phyloP scores from a whole-genome alignment of 2,329 filamentous ascomycete species.

The Aspergillus eucalypticola region DNA sequence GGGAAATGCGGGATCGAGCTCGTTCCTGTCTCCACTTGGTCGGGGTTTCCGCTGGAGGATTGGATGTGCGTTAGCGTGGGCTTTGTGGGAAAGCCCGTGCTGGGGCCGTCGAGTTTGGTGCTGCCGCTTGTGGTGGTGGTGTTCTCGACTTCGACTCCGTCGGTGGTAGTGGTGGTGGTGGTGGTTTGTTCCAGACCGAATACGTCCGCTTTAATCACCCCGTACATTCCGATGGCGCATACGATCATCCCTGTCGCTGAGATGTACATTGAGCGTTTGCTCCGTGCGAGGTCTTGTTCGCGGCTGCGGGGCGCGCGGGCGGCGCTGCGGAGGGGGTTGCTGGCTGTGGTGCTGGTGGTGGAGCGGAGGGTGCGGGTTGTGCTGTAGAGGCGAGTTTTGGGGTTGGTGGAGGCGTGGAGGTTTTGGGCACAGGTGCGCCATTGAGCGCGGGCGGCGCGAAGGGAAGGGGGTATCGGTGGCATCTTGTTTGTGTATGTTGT shows the following conservation, averaged over 20 bases:
- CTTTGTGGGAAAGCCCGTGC: conserved; percentile 34
- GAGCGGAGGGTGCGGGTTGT: conserved; percentile 15
- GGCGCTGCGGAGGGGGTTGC: neutral
- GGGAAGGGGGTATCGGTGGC: conserved; percentile 15
- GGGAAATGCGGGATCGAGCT: conserved; percentile 79
- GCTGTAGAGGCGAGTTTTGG: conserved; percentile 27
- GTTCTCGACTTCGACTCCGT: neutral
- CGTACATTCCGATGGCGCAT: neutral
- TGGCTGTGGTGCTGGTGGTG: neutral
- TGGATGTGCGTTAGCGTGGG: conserved; percentile 39
- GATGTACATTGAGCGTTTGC: neutral
- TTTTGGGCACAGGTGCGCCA: conserved; percentile 32
- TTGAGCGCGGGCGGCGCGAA: conserved; percentile 12
- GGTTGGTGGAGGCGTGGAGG: conserved; percentile 26
- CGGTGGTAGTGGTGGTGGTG: neutral
- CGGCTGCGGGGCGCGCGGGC: neutral
- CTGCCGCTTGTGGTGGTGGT: conserved; percentile 16
- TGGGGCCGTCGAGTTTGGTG: conserved; percentile 44
- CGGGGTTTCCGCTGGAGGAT: conserved; percentile 54
- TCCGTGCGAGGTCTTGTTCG: neutral
- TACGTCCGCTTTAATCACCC: neutral
- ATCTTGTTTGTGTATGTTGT: conserved; percentile 1
- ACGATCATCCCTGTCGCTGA: neutral
- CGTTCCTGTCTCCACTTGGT: conserved; percentile 79
- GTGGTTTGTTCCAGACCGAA: conserved; percentile 12